Conservation (phyloP, 139 green algal species). For the Picochlorum sp. region DNA sequence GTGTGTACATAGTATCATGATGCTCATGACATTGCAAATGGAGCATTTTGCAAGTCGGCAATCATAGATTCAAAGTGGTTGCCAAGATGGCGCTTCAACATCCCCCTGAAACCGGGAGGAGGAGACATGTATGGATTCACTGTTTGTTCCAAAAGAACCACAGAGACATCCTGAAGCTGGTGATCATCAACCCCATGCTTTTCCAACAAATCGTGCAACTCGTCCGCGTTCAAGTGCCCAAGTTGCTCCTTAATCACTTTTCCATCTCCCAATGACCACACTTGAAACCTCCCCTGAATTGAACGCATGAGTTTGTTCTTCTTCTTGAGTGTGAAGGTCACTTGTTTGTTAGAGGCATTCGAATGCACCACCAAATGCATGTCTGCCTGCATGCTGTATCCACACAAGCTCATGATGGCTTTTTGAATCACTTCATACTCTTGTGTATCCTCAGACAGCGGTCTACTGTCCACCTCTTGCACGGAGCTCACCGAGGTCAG, state of each 20-base stretch:
- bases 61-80: too few species aligned
- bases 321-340: neutral
- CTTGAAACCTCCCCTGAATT: neutral
- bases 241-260: neutral
- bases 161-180: too few species aligned
- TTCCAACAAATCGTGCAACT: too few species aligned
- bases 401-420: neutral
- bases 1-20: too few species aligned
- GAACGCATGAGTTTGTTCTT: neutral
- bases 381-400: neutral
- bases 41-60: too few species aligned
- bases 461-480: constrained; percentile 1
- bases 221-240: too few species aligned
- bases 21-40: too few species aligned
- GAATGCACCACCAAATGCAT: constrained; percentile 3
- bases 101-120: too few species aligned
- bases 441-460: neutral
- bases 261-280: neutral
- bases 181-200: too few species aligned
- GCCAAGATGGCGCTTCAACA: too few species aligned
- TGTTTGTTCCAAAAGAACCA: too few species aligned
- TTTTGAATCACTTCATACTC: neutral
- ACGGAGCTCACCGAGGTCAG: neutral
- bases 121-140: too few species aligned
- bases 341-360: constrained; percentile 2